Evolutionary conservation across 768 basidiomycete genomes (phyloP), one percentile per base, ranked within the genome.

Genomic region (Amanita thiersii): DNA sequence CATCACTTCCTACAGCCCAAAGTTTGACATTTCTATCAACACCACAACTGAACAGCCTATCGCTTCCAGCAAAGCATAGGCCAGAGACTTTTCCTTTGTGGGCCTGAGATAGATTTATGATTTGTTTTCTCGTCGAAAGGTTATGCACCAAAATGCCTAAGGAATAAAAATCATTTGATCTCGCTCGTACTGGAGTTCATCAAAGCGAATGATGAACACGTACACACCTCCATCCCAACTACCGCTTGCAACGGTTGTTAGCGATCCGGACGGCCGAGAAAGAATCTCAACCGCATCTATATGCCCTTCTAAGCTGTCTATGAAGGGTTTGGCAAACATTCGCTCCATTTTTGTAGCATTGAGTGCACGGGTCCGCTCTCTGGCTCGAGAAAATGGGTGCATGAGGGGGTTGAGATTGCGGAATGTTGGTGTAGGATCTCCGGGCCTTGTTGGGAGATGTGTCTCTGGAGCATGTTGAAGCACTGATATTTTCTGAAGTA

Each of bases 261-360:
- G 65, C 1, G 84, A 77, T 12, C 79, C 77, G 14, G 81, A 79
- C 47, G 79, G 82, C 51, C 76, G 80, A 11, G 75, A 74, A 45
- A 97, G 64, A 14, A 80, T 77, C 62, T 96, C 93, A n/a, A 97
- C 82, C 12, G 91, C 90, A 57, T 97, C 93, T 28, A 86, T 70
- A 59, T 98, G 96, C 1, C 96, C 96, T 46, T 96, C 93, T 37
- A 99, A 58, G 39, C 79, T 73, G 26, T 77, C 88, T 11, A 99
- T 70, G 53, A 98, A 98, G 0, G 96, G 96, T 53, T 96, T 97
- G n/a, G 96, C 82, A 56, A 98, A 97, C 65, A 99, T 89, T 45
- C 88, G 71, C 39, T 97, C 94, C 73, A 99, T 87, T 66, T 99
- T 99, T 10, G 85, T 86, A 2, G 96, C 96, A 48, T 92, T 94